phyloP scores from a whole-genome alignment of 2,329 filamentous ascomycete genomes.

The Leptographium galeiforme region DNA sequence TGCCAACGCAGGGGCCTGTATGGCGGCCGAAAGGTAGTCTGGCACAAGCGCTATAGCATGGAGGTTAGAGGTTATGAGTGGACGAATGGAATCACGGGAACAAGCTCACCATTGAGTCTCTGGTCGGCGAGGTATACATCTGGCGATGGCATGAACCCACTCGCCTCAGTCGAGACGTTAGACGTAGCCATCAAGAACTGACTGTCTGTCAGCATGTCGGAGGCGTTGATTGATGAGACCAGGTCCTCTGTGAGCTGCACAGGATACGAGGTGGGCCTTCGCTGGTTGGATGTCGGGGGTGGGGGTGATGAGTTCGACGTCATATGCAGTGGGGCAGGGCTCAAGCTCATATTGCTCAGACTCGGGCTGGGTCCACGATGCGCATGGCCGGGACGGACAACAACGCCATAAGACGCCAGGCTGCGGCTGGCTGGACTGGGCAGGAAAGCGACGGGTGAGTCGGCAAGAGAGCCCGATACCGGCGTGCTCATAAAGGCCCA shows the following conservation, averaged over 20 bases:
- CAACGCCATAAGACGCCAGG: conserved; percentile 34
- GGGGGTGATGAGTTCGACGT: conserved; percentile 25
- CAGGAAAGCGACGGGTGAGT: conserved; percentile 27
- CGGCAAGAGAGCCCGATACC: conserved; percentile 20
- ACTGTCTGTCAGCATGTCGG: not conserved
- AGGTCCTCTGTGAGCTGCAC: conserved; percentile 3
- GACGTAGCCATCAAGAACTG: not conserved
- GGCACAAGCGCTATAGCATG: not conserved
- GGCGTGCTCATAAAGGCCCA: conserved; percentile 30
- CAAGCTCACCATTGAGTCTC: conserved; percentile 5
- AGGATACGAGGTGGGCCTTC: conserved; percentile 2
- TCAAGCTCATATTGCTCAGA: conserved; percentile 20
- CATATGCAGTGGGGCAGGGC: conserved; percentile 6
- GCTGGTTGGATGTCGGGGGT: not conserved
- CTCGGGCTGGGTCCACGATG: conserved; percentile 16
- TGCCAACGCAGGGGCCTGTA: not conserved
- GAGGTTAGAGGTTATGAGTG: not conserved
- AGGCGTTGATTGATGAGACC: not conserved
- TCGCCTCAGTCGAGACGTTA: not conserved
- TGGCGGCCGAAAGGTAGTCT: not conserved
- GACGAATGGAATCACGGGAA: not conserved
- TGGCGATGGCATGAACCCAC: not conserved
- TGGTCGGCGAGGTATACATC: conserved; percentile 7
- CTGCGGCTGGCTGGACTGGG: conserved; percentile 38
- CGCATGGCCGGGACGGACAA: conserved; percentile 19